Evolutionary conservation across 1,284 basidiomycete genomes (phyloP).

Genomic region (Ganoderma leucocontextum): DNA sequence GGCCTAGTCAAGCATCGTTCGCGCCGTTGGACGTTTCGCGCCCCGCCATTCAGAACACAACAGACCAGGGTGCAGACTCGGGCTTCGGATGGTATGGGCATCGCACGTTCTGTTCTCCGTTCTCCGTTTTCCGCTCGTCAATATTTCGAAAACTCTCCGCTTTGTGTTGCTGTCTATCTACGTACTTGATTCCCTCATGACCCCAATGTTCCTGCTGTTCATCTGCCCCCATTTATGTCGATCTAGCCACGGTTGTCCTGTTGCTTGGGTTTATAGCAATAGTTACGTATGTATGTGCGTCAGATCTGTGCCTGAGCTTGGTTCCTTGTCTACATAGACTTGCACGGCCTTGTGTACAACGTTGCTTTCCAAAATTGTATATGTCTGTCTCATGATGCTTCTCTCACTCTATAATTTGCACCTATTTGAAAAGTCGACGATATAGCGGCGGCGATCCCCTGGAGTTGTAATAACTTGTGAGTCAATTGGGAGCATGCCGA

Average conservation of each 20-base stretch:
- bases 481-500: neutral
- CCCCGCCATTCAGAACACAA: neutral
- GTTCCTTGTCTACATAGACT: neutral
- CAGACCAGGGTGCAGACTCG: neutral
- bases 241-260: neutral
- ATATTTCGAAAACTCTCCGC: neutral
- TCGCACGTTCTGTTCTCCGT: neutral
- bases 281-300: neutral
- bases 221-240: slow-evolving; percentile 1
- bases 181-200: neutral
- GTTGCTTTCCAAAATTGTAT: neutral
- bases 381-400: neutral
- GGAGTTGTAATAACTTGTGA: neutral
- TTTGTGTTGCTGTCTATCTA: neutral
- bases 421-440: neutral
- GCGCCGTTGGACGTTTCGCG: neutral
- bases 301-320: neutral
- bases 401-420: neutral
- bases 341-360: neutral
- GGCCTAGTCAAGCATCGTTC: neutral
- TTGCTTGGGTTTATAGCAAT: slow-evolving; percentile 10
- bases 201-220: neutral
- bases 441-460: neutral
- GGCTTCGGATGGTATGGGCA: neutral
- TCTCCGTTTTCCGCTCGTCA: neutral